phyloP scores from a whole-genome alignment of 495 filamentous ascomycete species.

The Neurospora sp. region DNA sequence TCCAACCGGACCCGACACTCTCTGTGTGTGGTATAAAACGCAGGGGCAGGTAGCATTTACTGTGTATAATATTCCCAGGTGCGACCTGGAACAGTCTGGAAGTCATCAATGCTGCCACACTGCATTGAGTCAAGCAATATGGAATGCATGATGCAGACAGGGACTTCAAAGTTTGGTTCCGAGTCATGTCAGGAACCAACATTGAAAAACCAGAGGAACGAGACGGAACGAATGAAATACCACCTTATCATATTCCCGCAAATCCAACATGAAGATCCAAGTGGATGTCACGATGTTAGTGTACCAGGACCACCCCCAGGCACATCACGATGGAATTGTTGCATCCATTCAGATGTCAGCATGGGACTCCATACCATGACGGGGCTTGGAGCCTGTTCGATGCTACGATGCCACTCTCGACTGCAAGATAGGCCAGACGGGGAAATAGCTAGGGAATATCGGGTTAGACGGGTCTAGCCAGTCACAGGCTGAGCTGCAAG shows the following conservation, averaged over 20 bases:
- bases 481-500: background rate
- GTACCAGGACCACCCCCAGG: background rate
- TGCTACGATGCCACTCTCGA: background rate
- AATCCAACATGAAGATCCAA: background rate
- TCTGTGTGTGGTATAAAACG: background rate
- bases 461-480: background rate
- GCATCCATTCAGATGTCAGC: background rate
- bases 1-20: background rate
- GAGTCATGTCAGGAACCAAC: background rate
- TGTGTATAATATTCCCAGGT: background rate
- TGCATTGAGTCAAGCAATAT: background rate
- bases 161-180: background rate
- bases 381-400: background rate
- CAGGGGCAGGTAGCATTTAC: background rate
- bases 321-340: background rate
- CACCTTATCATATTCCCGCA: background rate
- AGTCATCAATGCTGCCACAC: background rate
- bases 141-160: background rate
- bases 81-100: background rate
- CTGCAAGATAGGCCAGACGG: background rate
- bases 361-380: background rate
- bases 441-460: background rate
- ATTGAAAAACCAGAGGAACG: background rate
- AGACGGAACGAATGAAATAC: background rate
- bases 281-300: background rate